Base-by-base conservation (phyloP, 2,329 filamentous ascomycete genomes). In the Sphaceloma murrayae region DNA sequence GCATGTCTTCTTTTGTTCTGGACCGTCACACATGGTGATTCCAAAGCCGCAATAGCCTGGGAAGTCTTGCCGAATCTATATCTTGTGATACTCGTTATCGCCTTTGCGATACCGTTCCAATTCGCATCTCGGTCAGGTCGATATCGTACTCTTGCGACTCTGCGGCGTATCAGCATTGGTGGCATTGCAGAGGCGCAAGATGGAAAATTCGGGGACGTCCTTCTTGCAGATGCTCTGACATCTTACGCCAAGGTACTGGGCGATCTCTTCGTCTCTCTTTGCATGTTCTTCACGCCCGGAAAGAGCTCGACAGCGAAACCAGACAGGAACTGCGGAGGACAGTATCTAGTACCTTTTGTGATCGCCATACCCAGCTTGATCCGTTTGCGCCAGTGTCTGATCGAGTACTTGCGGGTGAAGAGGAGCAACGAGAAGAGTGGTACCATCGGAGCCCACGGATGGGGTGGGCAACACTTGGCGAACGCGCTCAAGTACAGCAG, bases 401-500 rank as follows among this genome's bases (percentile, higher is more conserved):
- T 83, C 50, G 91, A 96, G 62, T 94, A 85, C 60, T 58, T 74
- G 21, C 81, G 88, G 36, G 83, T 89, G 18, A 70, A 75, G 38
- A 74, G 70, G 13, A 67, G 66, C 52, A 73, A 69, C 57, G 73
- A 70, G 52, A 68, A 56, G 58, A 62, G 49, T 62, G 60, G 52
- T 6, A 36, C 30, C 10, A 46, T 46, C 49, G 58, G 9, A 66
- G 65, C 22, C 64, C 71, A 68, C 3, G 84, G 81, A 22, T 87
- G 80, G 78, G 86, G 84, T 21, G 83, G 84, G 4, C 84, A 89
- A 60, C 87, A 95, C 62, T 69, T 95, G 21, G 87, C 86, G 60
- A 98, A 98, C 70, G 89, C 89, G 7, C 67, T 86, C 55, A 98
- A 98, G 65, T 98, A 98, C 64, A 76, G 82, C n/a, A 87, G 80